Conservation (phyloP, 2,329 filamentous ascomycete species). For the Phaeoacremonium minimum region DNA sequence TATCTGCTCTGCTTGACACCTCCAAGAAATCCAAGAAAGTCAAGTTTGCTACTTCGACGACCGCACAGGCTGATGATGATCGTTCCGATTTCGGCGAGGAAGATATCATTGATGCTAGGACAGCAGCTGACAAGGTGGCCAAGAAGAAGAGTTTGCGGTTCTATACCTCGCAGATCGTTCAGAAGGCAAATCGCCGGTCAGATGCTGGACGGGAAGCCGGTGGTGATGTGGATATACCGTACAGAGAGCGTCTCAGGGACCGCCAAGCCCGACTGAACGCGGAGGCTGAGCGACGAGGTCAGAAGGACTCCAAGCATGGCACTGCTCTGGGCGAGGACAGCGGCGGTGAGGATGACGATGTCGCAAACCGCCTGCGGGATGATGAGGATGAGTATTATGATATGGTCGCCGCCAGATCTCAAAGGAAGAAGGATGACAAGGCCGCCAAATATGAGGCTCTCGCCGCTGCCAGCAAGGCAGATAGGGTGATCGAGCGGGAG, state of each 20-base stretch:
- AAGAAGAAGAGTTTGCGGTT: constrained; percentile 93
- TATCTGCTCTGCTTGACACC: constrained; percentile 57
- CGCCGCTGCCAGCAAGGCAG: constrained; percentile 57
- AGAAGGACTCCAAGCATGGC: constrained; percentile 56
- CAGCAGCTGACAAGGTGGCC: constrained; percentile 80
- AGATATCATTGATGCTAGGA: constrained; percentile 68
- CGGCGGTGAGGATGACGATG: constrained; percentile 64
- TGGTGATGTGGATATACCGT: constrained; percentile 78
- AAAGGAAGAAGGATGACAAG: constrained; percentile 72
- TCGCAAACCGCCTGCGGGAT: constrained; percentile 44
- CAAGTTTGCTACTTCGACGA: constrained; percentile 17
- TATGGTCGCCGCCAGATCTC: constrained; percentile 68
- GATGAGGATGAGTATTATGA: constrained; percentile 80
- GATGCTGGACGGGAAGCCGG: constrained; percentile 69
- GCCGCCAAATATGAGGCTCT: constrained; percentile 50
- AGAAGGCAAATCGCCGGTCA: constrained; percentile 84
- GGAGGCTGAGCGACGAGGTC: constrained; percentile 82
- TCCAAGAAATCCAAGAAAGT: constrained; percentile 36
- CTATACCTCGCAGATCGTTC: constrained; percentile 95
- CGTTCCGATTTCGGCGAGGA: constrained; percentile 95
- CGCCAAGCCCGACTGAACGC: constrained; percentile 80
- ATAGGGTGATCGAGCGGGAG: constrained; percentile 61
- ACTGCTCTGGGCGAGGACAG: constrained; percentile 63
- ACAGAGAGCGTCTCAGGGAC: constrained; percentile 84
- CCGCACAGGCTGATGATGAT: constrained; percentile 46